Evolutionary conservation across 768 basidiomycete species (phyloP), one percentile per base, ranked within the genome.

Genomic region (Suillus paluster): DNA sequence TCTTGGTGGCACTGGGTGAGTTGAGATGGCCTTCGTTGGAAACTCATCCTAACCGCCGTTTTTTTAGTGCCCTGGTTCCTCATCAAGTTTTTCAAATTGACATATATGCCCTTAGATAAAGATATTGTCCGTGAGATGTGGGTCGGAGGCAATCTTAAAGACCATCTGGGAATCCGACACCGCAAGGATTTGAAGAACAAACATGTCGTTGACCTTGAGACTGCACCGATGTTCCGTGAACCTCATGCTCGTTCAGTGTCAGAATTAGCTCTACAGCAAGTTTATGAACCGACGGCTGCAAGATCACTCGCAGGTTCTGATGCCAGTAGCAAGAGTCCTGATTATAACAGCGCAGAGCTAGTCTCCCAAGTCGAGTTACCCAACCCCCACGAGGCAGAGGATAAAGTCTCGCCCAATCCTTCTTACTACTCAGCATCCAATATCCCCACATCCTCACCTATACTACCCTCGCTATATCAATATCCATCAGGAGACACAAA

Each of bases 41-140:
- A 4, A 58, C 57, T 70, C 36, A 69, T 57, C 21, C 49, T 36
- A 21, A 41, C 30, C n/a, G 30, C 38, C 19, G 30, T 57, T 27
- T 36, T n/a, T 30, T 23, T 63, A 94, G 92, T 86, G 6, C 97
- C 97, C 0, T 85, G 93, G 19, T 94, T 92, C 79, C 58, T 96
- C 36, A 79, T 87, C 75, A 92, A 93, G 70, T 94, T 85, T 71
- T 70, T 89, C 63, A 79, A 83, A 11, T 80, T 87, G 1, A 83
- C 88, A 1, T 97, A 95, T 69, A 77, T 73, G 53, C 95, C 96
- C 3, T 79, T 88, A 17, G 97, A 99, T 81, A 90, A 87, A 71
- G 92, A 97, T 67, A 88, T 98, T 60, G 81, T 99, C 9, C 88
- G 97, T 33, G 97, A 99, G 79, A 90, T 88, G 85, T 94, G 92